These are phyloP conservation scores for Neonectria hederae DNA, from an alignment of 2,329 filamentous ascomycete genomes.

Conservation along the genomic window DNA sequence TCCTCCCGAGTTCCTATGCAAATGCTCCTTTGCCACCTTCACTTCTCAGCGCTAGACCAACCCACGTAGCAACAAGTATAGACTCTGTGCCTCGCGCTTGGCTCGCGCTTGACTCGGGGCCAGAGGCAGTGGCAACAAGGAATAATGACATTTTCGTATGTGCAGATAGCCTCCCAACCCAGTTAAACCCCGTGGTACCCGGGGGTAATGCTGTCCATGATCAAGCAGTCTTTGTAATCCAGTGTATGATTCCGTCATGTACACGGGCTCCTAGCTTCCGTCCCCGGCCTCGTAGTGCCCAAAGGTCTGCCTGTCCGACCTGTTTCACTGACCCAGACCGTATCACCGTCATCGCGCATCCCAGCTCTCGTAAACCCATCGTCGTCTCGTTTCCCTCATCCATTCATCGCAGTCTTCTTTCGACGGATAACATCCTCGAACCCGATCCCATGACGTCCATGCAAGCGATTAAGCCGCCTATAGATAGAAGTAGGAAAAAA, in stretches of 20 bases:
- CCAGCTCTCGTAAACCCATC: constrained; percentile 27
- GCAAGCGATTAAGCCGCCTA: constrained; percentile 34
- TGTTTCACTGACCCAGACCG: constrained; percentile 19
- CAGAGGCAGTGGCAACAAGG: background rate
- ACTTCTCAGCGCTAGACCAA: background rate
- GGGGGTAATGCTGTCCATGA: constrained; percentile 13
- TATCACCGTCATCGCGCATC: constrained; percentile 17
- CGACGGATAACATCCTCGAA: constrained; percentile 6
- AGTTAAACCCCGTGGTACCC: constrained; percentile 1
- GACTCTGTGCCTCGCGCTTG: background rate
- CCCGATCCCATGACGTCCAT: constrained; percentile 8
- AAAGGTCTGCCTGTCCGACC: constrained; percentile 11
- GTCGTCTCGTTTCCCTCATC: constrained; percentile 31
- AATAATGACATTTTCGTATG: constrained; percentile 3
- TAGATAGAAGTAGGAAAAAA: constrained; percentile 24
- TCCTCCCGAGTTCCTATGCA: constrained; percentile 34
- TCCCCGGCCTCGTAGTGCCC: constrained; percentile 10
- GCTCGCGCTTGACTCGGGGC: background rate
- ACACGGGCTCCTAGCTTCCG: constrained; percentile 11
- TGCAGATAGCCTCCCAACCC: constrained; percentile 4
- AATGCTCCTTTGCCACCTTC: constrained; percentile 33
- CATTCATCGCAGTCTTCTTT: constrained; percentile 20
- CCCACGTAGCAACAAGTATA: constrained; percentile 3
- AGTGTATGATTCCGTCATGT: constrained; percentile 11
- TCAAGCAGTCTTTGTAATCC: constrained; percentile 19